Evolutionary conservation across 352 stramenopile species (phyloP).

Genomic region (Thalassiosira hispida): DNA sequence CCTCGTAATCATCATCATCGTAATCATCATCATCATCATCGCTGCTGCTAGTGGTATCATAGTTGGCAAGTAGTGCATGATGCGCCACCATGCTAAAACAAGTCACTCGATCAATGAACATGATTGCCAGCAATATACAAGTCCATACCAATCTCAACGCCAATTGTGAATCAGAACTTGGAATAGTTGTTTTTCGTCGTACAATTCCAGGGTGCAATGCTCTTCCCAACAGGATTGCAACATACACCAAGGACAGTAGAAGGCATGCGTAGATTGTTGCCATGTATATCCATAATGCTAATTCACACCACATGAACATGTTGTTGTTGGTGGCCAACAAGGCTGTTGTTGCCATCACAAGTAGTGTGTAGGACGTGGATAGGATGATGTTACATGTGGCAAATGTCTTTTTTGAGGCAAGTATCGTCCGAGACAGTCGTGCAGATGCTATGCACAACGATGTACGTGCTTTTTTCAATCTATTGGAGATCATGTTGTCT

Average conservation of each 20-base stretch:
- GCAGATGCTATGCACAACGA: constrained; percentile 14
- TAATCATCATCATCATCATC: too few relatives aligned
- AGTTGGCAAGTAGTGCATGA: too few relatives aligned
- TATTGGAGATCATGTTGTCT: neutral
- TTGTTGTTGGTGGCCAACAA: too few relatives aligned
- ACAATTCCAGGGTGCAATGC: constrained; percentile 31
- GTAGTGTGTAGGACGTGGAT: constrained; percentile 23
- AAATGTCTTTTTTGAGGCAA: constrained; percentile 50
- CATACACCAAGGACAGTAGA: constrained; percentile 34
- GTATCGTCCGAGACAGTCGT: constrained; percentile 18
- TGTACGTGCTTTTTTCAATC: constrained; percentile 3
- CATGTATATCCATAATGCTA: constrained; percentile 44
- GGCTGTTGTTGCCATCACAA: constrained; percentile 23
- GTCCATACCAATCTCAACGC: constrained; percentile 26
- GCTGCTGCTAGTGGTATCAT: too few relatives aligned
- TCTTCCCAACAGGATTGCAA: constrained; percentile 27
- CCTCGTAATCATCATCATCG: constrained; percentile 4
- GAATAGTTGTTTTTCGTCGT: constrained; percentile 29
- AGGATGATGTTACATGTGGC: constrained; percentile 39
- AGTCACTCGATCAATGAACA: constrained; percentile 33
- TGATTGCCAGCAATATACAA: constrained; percentile 27
- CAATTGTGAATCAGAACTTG: constrained; percentile 36
- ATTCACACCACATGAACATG: too few relatives aligned
- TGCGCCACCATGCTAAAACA: constrained; percentile 35
- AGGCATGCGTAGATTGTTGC: constrained; percentile 32